Conservation (phyloP, 192 early-diverging fungal species). For the Dissophora globulifera region DNA sequence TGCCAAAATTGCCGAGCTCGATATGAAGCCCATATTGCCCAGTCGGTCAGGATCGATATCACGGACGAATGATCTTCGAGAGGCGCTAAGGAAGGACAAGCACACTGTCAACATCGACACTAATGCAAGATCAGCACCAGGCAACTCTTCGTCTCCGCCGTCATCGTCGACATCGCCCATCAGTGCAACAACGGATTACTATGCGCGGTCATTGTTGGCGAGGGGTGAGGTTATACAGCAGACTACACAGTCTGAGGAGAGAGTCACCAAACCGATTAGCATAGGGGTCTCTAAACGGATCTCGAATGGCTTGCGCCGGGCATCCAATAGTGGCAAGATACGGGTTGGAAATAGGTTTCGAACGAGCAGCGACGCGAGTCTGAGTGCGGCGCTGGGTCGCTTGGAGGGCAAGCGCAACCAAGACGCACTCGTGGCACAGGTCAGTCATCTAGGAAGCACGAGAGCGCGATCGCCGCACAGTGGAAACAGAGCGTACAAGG, state of each 20-base stretch:
- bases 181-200: conserved; percentile 11
- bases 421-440: conserved; percentile 31
- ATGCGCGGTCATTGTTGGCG: conserved; percentile 11
- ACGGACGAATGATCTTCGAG: conserved; percentile 1
- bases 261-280: no score
- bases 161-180: conserved; percentile 3
- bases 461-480: conserved; percentile 33
- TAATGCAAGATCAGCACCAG: not conserved
- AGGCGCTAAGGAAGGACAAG: conserved; percentile 4
- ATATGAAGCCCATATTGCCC: conserved; percentile 8
- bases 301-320: no score
- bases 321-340: no score
- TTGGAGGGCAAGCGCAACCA: conserved; percentile 42
- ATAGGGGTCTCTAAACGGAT: no score
- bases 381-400: conserved; percentile 38
- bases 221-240: conserved; percentile 9
- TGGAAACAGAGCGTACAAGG: conserved; percentile 15
- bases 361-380: conserved; percentile 45
- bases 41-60: not conserved
- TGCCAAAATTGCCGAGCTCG: conserved; percentile 31
- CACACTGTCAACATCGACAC: not conserved
- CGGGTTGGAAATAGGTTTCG: conserved; percentile 30
- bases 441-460: conserved; percentile 41
- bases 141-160: not conserved
- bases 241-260: conserved; percentile 13